Evolutionary conservation across 768 basidiomycete genomes (phyloP).

Genomic region (Cystobasidium ongulense): DNA sequence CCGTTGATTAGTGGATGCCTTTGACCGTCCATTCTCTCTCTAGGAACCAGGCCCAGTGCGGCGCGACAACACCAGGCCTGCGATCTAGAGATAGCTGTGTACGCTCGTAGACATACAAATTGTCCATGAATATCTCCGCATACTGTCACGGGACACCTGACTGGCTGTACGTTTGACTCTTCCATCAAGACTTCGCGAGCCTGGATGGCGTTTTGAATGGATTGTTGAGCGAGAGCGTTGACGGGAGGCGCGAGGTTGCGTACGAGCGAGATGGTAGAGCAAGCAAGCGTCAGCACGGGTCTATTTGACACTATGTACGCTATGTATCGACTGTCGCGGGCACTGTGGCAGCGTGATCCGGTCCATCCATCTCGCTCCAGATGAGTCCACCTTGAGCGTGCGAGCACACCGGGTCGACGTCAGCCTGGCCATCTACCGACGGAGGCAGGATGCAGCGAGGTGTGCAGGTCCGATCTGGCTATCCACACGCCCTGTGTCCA

Average conservation of each 20-base stretch:
- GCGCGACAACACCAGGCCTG: background rate
- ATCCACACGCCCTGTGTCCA: background rate
- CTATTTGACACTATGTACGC: background rate
- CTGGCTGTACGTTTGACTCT: slow-evolving; percentile 97
- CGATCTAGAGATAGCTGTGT: background rate
- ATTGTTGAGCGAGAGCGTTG: background rate
- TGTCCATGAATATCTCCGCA: slow-evolving; percentile 99
- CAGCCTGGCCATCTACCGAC: slow-evolving; percentile 1
- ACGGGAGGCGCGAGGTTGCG: background rate
- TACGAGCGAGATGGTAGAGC: background rate
- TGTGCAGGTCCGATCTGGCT: background rate
- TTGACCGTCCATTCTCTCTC: background rate
- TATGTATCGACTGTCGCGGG: background rate
- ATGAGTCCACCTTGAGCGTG: background rate
- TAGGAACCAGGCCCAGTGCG: background rate
- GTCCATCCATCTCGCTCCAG: no score
- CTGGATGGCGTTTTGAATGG: slow-evolving; percentile 48
- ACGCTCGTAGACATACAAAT: slow-evolving; percentile 64
- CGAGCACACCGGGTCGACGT: background rate
- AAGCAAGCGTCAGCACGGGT: background rate
- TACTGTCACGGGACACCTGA: slow-evolving; percentile 95
- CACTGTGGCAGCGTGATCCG: background rate
- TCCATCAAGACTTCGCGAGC: slow-evolving; percentile 98
- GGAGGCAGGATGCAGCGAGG: background rate
- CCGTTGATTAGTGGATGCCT: slow-evolving; percentile 12